These are phyloP conservation scores for Dothistroma pini DNA, from an alignment of 2,329 filamentous ascomycete genomes.

Conservation along the genomic window DNA sequence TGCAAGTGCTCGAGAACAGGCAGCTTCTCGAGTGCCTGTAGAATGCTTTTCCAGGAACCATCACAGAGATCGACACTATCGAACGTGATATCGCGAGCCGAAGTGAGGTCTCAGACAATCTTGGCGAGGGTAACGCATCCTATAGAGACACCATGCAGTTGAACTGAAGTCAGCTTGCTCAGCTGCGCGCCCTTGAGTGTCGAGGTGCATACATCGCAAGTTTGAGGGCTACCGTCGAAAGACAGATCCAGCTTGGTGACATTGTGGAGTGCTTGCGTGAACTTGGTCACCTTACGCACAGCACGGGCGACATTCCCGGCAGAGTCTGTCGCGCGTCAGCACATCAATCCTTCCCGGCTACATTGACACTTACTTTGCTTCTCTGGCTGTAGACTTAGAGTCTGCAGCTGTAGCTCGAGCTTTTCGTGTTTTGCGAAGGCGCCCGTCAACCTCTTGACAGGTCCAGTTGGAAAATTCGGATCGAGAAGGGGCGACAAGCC, in stretches of 20 bases:
- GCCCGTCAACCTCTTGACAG: constrained; percentile 8
- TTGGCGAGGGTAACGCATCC: constrained; percentile 11
- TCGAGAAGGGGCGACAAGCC: constrained; percentile 16
- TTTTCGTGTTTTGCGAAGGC: constrained; percentile 17
- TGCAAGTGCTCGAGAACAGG: constrained; percentile 28
- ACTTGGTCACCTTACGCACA: constrained; percentile 7
- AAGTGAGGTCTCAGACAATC: constrained; percentile 11
- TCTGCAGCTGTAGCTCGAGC: constrained; percentile 17
- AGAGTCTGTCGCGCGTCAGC: neutral
- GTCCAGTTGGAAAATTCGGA: constrained; percentile 14
- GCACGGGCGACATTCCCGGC: constrained; percentile 5
- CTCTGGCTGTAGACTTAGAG: constrained; percentile 3
- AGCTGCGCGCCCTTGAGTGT: constrained; percentile 12
- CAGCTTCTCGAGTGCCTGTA: constrained; percentile 24
- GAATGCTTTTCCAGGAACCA: constrained; percentile 27
- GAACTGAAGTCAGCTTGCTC: constrained; percentile 12
- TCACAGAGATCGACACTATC: constrained; percentile 18
- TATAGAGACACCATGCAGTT: constrained; percentile 14
- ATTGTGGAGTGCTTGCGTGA: constrained; percentile 9
- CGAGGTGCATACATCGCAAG: constrained; percentile 8
- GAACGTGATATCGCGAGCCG: constrained; percentile 12
- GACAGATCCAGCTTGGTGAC: constrained; percentile 8
- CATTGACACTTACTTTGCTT: neutral
- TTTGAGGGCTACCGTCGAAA: constrained; percentile 10
- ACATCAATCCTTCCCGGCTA: too few relatives aligned